Percentiles rank a stretch among this genome's conserved stretches.
These are phyloP conservation scores for Schizopora paradoxa DNA, from an alignment of 1,284 basidiomycete species.

Conservation along the genomic window DNA sequence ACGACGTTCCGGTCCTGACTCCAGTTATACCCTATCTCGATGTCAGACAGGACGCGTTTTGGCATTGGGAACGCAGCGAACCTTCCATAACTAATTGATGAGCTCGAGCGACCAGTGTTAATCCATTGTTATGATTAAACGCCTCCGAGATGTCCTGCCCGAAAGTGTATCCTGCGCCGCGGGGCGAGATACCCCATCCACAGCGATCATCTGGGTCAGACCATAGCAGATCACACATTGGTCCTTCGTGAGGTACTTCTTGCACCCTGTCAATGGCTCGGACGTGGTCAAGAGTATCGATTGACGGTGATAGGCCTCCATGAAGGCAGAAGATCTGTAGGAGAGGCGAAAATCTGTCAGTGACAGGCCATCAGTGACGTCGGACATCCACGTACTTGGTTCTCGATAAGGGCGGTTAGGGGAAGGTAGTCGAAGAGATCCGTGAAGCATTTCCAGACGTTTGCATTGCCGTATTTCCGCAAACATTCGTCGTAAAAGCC, in stretches of 20 bases:
- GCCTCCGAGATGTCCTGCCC: conserved; percentile 98
- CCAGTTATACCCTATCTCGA: conserved; percentile 95
- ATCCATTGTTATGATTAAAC: conserved; percentile 98
- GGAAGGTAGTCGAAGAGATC: conserved; percentile 99
- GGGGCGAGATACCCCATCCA: conserved; percentile 98
- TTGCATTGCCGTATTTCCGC: conserved; percentile 99
- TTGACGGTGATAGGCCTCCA: conserved; percentile 96
- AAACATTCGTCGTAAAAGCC: conserved; percentile 99
- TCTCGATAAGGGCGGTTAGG: conserved; percentile 95
- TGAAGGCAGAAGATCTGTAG: conserved; percentile 97
- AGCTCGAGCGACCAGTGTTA: conserved; percentile 93
- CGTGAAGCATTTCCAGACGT: conserved; percentile 99
- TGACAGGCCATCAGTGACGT: not conserved
- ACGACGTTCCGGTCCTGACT: conserved; percentile 99
- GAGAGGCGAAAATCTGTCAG: conserved; percentile 4
- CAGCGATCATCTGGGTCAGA: conserved; percentile 99
- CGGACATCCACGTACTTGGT: conserved; percentile 69
- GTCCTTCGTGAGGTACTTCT: conserved; percentile 98
- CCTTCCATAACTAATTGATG: conserved; percentile 99
- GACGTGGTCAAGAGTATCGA: conserved; percentile 99
- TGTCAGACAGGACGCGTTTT: conserved; percentile 1
- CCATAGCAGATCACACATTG: conserved; percentile 99
- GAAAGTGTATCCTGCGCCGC: conserved; percentile 98
- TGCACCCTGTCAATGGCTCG: conserved; percentile 98
- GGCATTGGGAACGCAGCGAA: conserved; percentile 26